Evolutionary conservation across 352 stramenopile genomes (phyloP).

Genomic region (Globisporangium rhizosaccharum): DNA sequence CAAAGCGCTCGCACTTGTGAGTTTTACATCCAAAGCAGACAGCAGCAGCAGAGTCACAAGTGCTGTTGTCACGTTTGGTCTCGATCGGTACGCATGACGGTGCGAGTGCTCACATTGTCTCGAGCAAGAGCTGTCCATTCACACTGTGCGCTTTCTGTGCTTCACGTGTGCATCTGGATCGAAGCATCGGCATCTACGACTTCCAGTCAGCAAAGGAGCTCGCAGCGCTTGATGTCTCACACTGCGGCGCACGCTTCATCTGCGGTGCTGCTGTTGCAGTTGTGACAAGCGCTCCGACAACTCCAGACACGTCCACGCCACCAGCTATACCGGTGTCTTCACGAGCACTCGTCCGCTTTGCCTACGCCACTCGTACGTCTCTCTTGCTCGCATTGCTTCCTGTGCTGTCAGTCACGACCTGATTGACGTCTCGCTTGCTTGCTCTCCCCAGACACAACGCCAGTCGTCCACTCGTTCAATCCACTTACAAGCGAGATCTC

Average conservation of each 20-base stretch:
- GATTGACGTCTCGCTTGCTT: background rate
- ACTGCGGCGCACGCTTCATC: conserved; percentile 19
- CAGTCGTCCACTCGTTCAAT: conserved; percentile 10
- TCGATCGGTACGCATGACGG: conserved; percentile 28
- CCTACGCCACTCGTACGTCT: conserved; percentile 33
- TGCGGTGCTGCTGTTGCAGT: conserved; percentile 19
- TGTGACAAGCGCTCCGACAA: background rate
- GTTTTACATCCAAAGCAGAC: background rate
- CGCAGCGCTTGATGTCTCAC: conserved; percentile 21
- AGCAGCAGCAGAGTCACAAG: background rate
- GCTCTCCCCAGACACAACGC: background rate
- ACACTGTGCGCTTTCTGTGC: background rate
- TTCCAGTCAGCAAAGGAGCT: conserved; percentile 28
- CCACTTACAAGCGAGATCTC: conserved; percentile 5
- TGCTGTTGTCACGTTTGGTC: conserved; percentile 40
- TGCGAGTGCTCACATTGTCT: background rate
- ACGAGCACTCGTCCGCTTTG: conserved; percentile 19
- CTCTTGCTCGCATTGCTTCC: conserved; percentile 19
- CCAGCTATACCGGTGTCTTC: background rate
- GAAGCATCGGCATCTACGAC: conserved; percentile 43
- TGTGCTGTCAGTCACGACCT: background rate
- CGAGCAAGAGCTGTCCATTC: background rate
- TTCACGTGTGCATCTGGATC: background rate
- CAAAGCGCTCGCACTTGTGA: conserved; percentile 12
- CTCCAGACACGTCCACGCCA: background rate